These are phyloP conservation scores for Diaporthe humulicola DNA, from an alignment of 2,329 filamentous ascomycete genomes.

Conservation along the genomic window DNA sequence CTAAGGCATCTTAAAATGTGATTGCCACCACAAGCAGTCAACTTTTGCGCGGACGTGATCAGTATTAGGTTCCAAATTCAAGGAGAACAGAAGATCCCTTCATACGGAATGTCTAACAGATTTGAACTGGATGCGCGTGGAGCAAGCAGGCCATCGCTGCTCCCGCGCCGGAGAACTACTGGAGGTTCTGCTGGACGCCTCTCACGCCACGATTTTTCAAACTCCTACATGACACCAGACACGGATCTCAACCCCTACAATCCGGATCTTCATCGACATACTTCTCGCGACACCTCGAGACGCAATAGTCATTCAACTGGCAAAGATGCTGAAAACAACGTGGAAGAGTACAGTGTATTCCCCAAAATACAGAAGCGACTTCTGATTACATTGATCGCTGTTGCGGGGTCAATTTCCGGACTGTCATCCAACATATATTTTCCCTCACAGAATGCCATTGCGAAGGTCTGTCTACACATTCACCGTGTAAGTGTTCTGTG, in stretches of 20 bases:
- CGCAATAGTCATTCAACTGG: neutral
- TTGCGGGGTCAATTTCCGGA: slow-evolving; percentile 66
- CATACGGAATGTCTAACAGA: neutral
- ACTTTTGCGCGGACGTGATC: no score
- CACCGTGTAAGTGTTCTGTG: neutral
- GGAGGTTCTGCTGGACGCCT: neutral
- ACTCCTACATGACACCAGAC: neutral
- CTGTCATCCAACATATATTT: slow-evolving; percentile 66
- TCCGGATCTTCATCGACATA: neutral
- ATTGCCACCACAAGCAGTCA: neutral
- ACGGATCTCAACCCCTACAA: neutral
- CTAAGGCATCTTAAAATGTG: neutral
- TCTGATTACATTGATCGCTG: slow-evolving; percentile 49
- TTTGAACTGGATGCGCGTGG: neutral
- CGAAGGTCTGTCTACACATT: slow-evolving; percentile 44
- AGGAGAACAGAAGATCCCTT: neutral
- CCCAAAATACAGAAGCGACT: slow-evolving; percentile 8
- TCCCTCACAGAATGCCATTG: slow-evolving; percentile 56
- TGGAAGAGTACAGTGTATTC: neutral
- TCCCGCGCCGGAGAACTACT: slow-evolving; percentile 1
- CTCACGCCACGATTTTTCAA: neutral
- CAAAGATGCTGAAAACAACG: neutral
- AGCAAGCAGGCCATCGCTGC: neutral
- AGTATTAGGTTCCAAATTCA: no score
- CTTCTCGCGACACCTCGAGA: neutral